phyloP scores from a whole-genome alignment of 352 stramenopile species.

The Globisporangium ultimum region DNA sequence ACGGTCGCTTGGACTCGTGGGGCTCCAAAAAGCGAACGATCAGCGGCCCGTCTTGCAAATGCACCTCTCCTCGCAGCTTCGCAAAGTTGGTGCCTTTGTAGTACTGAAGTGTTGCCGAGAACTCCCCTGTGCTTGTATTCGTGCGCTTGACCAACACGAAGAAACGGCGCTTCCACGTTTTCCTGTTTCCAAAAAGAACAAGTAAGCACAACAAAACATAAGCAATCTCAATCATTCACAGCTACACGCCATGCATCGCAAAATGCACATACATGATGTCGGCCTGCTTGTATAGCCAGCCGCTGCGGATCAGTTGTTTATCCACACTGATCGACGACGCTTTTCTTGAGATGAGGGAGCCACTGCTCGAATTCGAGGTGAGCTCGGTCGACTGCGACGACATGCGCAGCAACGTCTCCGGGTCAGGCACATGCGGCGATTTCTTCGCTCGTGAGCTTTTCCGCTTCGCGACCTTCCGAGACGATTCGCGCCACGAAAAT shows the following conservation, averaged over 20 bases:
- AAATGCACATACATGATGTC: slow-evolving; percentile 43
- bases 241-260: neutral
- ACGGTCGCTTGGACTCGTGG: slow-evolving; percentile 73
- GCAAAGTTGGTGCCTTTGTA: slow-evolving; percentile 84
- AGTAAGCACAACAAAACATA: slow-evolving; percentile 21
- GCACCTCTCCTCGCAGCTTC: slow-evolving; percentile 75
- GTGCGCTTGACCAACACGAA: slow-evolving; percentile 85
- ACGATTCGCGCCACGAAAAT: slow-evolving; percentile 48
- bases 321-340: slow-evolving; percentile 34
- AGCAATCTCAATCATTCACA: neutral
- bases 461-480: slow-evolving; percentile 15
- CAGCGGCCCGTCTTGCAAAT: slow-evolving; percentile 63
- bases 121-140: slow-evolving; percentile 62
- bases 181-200: slow-evolving; percentile 26
- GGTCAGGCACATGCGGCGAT: slow-evolving; percentile 30
- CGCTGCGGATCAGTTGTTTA: slow-evolving; percentile 40
- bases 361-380: slow-evolving; percentile 31
- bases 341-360: slow-evolving; percentile 34
- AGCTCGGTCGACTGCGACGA: slow-evolving; percentile 37
- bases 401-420: slow-evolving; percentile 50
- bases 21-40: slow-evolving; percentile 76
- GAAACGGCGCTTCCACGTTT: slow-evolving; percentile 86
- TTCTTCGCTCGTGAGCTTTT: slow-evolving; percentile 9
- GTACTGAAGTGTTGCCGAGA: slow-evolving; percentile 75
- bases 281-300: slow-evolving; percentile 59